Conservation (phyloP, 2,329 filamentous ascomycete genomes). For the Fusarium subtropicale region DNA sequence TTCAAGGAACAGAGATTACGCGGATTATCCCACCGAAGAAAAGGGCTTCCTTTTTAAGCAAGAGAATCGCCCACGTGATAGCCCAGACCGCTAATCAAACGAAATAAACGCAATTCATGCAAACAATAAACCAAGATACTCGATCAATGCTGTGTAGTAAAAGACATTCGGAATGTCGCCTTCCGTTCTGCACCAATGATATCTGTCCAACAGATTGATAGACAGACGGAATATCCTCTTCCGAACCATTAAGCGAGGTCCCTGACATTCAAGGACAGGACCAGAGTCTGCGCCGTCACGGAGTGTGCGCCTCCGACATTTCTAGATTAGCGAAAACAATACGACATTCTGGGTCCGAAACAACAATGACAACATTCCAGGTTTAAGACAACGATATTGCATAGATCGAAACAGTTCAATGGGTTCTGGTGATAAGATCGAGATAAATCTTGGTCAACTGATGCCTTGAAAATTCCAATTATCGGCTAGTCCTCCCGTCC, state of each 20-base stretch:
- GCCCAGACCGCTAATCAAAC: not conserved
- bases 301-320: constrained; percentile 24
- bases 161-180: constrained; percentile 12
- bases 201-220: not conserved
- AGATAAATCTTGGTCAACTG: constrained; percentile 5
- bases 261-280: not conserved
- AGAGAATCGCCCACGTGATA: not conserved
- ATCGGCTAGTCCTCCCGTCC: not conserved
- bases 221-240: constrained; percentile 1
- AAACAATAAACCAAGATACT: not conserved
- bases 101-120: not conserved
- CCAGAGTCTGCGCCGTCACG: not conserved
- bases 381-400: not conserved
- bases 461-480: not conserved
- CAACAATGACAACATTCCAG: not conserved
- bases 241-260: not conserved
- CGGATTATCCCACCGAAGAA: not conserved
- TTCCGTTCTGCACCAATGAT: constrained; percentile 1
- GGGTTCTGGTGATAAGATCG: not conserved
- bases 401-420: not conserved
- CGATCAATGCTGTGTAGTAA: not conserved
- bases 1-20: not conserved
- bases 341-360: not conserved
- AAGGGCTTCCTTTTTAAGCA: not conserved
- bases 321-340: constrained; percentile 13